These are phyloP conservation scores for Monosporascus sp. DNA, from an alignment of 2,329 filamentous ascomycete species.

Conservation along the genomic window DNA sequence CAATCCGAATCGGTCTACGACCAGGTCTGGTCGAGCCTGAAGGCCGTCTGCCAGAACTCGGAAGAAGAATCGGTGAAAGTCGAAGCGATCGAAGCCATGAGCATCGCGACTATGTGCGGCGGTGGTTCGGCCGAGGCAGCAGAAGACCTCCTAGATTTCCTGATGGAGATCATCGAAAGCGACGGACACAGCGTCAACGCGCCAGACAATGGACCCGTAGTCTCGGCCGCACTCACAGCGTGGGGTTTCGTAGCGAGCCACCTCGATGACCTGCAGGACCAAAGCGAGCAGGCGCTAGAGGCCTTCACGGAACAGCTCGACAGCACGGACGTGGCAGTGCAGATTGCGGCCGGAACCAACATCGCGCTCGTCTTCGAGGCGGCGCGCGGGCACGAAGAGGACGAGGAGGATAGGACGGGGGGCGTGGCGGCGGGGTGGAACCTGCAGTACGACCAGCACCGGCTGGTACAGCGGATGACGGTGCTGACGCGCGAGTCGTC, in stretches of 20 bases:
- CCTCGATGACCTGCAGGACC: slow-evolving; percentile 66
- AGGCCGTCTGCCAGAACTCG: slow-evolving; percentile 60
- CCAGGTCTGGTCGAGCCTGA: slow-evolving; percentile 51
- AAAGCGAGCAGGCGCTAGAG: slow-evolving; percentile 69
- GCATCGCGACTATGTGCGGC: slow-evolving; percentile 68
- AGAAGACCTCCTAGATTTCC: slow-evolving; percentile 66
- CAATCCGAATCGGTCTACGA: slow-evolving; percentile 63
- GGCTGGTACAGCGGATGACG: slow-evolving; percentile 41
- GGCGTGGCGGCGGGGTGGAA: slow-evolving; percentile 36
- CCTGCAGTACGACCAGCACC: slow-evolving; percentile 46
- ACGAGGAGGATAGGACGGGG: slow-evolving; percentile 38
- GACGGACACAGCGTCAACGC: slow-evolving; percentile 71
- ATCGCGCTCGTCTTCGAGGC: slow-evolving; percentile 82
- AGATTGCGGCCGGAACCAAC: slow-evolving; percentile 71
- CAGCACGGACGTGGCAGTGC: slow-evolving; percentile 65
- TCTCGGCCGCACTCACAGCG: slow-evolving; percentile 68
- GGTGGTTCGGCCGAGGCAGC: slow-evolving; percentile 65
- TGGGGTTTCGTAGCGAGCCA: slow-evolving; percentile 79
- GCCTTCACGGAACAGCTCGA: slow-evolving; percentile 83
- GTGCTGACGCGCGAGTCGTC: slow-evolving; percentile 43
- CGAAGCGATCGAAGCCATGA: slow-evolving; percentile 67
- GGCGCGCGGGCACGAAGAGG: slow-evolving; percentile 42
- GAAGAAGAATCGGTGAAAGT: slow-evolving; percentile 60
- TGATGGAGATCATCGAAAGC: slow-evolving; percentile 72
- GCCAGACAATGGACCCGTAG: slow-evolving; percentile 63